Conservation (phyloP, 768 basidiomycete genomes). For the Leccinum barrowsii region DNA sequence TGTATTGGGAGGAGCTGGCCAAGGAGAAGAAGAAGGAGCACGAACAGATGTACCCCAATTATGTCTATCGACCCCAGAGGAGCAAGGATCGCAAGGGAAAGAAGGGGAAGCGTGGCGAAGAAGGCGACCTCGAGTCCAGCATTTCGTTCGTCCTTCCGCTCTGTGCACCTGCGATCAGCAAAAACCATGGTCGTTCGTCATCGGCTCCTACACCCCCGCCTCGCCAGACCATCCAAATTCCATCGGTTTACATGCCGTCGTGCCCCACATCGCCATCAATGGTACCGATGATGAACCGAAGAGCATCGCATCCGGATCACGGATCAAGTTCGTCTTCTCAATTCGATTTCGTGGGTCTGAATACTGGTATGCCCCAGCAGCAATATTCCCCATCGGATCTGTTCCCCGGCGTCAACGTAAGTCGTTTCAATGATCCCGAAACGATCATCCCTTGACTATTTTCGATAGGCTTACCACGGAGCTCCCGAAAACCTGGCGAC, state of each 20-base stretch:
- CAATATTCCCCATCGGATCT: conserved; percentile 31
- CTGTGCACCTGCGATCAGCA: conserved; percentile 39
- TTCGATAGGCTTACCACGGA: conserved; percentile 44
- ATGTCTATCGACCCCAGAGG: conserved; percentile 79
- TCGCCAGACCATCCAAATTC: conserved; percentile 67
- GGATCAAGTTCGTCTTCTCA: conserved; percentile 39
- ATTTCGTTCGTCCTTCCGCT: conserved; percentile 44
- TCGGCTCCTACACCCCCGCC: conserved; percentile 66
- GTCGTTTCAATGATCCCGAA: conserved; percentile 17
- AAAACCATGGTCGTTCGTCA: conserved; percentile 42
- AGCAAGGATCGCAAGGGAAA: conserved; percentile 45
- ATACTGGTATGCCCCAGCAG: conserved; percentile 40
- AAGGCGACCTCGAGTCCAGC: conserved; percentile 48
- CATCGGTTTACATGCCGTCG: conserved; percentile 59
- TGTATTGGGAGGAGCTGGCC: conserved; percentile 73
- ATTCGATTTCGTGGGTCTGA: conserved; percentile 56
- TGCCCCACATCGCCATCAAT: conserved; percentile 61
- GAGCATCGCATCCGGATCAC: conserved; percentile 51
- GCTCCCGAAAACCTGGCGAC: conserved; percentile 45
- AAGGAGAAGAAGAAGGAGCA: conserved; percentile 81
- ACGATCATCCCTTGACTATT: conserved; percentile 1
- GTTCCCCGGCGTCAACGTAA: conserved; percentile 39
- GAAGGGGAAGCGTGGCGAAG: conserved; percentile 39
- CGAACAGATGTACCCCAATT: conserved; percentile 69
- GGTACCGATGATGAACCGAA: conserved; percentile 56